Evolutionary conservation across 768 basidiomycete genomes (phyloP), one percentile per base, ranked within the genome.

Genomic region (Gymnopilus dilepis): DNA sequence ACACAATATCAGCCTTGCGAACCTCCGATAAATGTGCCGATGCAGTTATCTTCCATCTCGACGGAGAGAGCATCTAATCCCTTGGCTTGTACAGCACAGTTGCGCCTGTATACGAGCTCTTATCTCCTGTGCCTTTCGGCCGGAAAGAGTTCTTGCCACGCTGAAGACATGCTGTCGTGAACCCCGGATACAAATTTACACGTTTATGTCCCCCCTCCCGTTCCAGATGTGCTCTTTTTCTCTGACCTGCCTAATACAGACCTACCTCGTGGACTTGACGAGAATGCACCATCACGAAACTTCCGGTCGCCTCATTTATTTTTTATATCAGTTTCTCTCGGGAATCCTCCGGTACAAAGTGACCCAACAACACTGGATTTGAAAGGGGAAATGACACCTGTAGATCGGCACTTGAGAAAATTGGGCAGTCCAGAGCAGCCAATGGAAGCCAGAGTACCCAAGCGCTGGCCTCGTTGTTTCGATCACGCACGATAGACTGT

Each of bases 111-210:
- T 52, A 30, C 65, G 50, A 56, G 68, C 67, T 78, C 83, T 82
- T 82, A 84, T 84, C 82, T 78, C 75, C 73, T 78, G 74, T 72
- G 74, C 81, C 79, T 80, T 82, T 83, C 78, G 81, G 72, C 83
- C 84, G 78, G 77, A 79, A 82, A 78, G 78, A 83, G 79, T 76
- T 76, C 24, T 58, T 73, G 80, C 84, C 85, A 86, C 80, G 87
- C 84, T 79, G 83, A 77, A 77, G 79, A 78, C 89, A 86, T 86
- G 88, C 83, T 79, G 78, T 82, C 81, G 83, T 84, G 79, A 83
- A 80, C 83, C 77, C 86, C 82, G 85, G 86, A 82, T 80, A 79
- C 82, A 77, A 79, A 77, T 42, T 75, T 83, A 82, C 86, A 87
- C 84, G 86, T 87, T 86, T 78, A 76, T 68, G 73, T 74, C 72